phyloP scores from a whole-genome alignment of 169 alveolate species.

The Cryptosporidium parvum region DNA sequence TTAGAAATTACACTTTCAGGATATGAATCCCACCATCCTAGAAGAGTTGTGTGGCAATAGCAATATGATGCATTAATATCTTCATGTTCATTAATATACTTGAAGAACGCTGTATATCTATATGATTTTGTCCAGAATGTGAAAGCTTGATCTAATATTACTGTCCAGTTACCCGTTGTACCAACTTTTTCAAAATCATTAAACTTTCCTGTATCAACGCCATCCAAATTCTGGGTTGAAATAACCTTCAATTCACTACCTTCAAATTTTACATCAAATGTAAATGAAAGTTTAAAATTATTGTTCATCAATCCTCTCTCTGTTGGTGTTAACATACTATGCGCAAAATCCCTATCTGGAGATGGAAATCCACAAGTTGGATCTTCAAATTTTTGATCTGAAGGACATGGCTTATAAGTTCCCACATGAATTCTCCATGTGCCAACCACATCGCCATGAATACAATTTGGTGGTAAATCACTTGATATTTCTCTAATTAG shows the following conservation, averaged over 20 bases:
- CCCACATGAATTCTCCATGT: conserved; percentile 61
- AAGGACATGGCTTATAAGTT: conserved; percentile 40
- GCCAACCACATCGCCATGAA: conserved; percentile 69
- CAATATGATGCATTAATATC: conserved; percentile 49
- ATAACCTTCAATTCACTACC: neutral
- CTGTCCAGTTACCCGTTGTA: conserved; percentile 64
- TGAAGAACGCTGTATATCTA: conserved; percentile 56
- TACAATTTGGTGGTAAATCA: conserved; percentile 74
- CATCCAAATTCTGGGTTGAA: conserved; percentile 7
- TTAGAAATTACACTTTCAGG: neutral
- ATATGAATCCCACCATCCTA: conserved; percentile 75
- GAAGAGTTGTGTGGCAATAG: conserved; percentile 62
- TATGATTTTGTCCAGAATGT: conserved; percentile 53
- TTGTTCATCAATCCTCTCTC: conserved; percentile 21
- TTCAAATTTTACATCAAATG: conserved; percentile 47
- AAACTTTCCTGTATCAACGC: neutral
- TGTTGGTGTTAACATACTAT: conserved; percentile 22
- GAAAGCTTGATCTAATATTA: conserved; percentile 60
- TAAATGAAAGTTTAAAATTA: conserved; percentile 21
- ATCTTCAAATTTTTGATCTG: conserved; percentile 44
- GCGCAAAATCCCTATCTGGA: conserved; percentile 70
- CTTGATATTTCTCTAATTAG: neutral
- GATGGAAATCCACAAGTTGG: conserved; percentile 69
- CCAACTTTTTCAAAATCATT: conserved; percentile 24
- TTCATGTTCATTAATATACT: conserved; percentile 50